Evolutionary conservation across 2,329 filamentous ascomycete genomes (phyloP).

Genomic region (Ustulina deusta): DNA sequence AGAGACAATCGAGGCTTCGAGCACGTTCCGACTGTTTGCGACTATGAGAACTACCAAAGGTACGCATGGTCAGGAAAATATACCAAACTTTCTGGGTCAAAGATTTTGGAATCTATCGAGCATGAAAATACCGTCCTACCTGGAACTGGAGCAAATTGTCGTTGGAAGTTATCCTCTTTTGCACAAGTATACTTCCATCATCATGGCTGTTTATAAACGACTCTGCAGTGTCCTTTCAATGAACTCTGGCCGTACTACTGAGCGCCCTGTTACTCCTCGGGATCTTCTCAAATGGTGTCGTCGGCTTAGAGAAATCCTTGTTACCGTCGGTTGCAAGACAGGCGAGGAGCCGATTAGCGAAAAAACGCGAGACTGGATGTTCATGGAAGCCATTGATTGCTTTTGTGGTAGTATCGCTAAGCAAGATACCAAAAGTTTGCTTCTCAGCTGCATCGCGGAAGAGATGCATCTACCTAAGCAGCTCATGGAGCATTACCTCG

Average conservation of each 20-base stretch:
- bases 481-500: conserved; percentile 81
- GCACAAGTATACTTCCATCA: conserved; percentile 68
- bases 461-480: conserved; percentile 89
- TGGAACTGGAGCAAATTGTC: conserved; percentile 82
- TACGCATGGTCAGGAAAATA: conserved; percentile 72
- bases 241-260: conserved; percentile 53
- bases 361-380: conserved; percentile 81
- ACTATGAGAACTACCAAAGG: conserved; percentile 85
- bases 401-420: conserved; percentile 86
- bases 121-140: conserved; percentile 72
- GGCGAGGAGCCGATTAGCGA: conserved; percentile 79
- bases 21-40: conserved; percentile 90
- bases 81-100: conserved; percentile 81
- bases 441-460: conserved; percentile 81
- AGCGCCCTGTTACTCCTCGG: conserved; percentile 65
- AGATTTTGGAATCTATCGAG: conserved; percentile 87
- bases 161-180: conserved; percentile 77
- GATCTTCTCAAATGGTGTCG: conserved; percentile 94
- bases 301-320: conserved; percentile 76
- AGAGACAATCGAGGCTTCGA: conserved; percentile 83
- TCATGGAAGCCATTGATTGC: conserved; percentile 92
- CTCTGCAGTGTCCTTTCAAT: conserved; percentile 57
- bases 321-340: conserved; percentile 70
- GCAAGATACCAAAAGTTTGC: conserved; percentile 66
- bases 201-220: conserved; percentile 69